Percentiles rank a stretch among this genome's conserved stretches.
Conservation (phyloP, 2,329 filamentous ascomycete species). For the Aspergillus aculeatus region DNA sequence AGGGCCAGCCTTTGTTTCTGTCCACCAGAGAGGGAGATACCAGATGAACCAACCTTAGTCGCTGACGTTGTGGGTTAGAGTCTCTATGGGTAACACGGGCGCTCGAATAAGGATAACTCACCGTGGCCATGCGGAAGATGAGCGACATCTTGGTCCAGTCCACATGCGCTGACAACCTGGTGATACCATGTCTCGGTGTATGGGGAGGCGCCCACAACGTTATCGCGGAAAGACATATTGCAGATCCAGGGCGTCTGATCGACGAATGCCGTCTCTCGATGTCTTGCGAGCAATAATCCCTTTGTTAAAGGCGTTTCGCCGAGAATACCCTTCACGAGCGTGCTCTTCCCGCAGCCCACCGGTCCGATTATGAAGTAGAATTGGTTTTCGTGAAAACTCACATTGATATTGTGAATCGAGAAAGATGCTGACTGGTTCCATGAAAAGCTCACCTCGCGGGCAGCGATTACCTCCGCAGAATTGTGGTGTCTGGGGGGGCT, state of each 20-base stretch:
- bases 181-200: not conserved
- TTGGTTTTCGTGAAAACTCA: not conserved
- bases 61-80: too few relatives aligned
- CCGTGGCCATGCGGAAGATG: not conserved
- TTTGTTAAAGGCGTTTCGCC: slow-evolving; percentile 76
- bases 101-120: too few relatives aligned
- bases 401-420: not conserved
- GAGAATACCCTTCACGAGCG: slow-evolving; percentile 74
- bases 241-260: slow-evolving; percentile 79
- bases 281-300: slow-evolving; percentile 43
- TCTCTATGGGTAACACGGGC: too few relatives aligned
- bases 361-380: slow-evolving; percentile 38
- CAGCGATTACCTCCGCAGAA: too few relatives aligned
- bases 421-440: too few relatives aligned
- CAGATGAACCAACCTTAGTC: not conserved
- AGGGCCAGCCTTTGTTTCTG: not conserved
- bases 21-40: not conserved
- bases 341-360: slow-evolving; percentile 46
- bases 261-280: slow-evolving; percentile 4
- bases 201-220: slow-evolving; percentile 51
- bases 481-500: too few relatives aligned
- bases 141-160: not conserved
- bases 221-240: slow-evolving; percentile 73
- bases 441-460: too few relatives aligned
- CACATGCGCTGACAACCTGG: not conserved